Evolutionary conservation across 371 early-diverging fungal genomes (phyloP).

Genomic region (Rhizopus arrhizus): DNA sequence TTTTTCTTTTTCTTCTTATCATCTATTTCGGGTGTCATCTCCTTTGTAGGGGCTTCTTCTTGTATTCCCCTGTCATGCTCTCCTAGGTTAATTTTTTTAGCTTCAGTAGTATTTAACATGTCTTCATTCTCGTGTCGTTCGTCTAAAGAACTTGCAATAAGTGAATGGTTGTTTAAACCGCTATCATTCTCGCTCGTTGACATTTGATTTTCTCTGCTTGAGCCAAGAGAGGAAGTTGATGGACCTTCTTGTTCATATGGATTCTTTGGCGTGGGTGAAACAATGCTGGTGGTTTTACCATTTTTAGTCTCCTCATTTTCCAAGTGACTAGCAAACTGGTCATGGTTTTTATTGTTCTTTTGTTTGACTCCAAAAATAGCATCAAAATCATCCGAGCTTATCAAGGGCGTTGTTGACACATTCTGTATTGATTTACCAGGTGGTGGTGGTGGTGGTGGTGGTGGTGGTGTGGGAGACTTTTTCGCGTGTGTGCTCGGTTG

Average conservation of each 20-base stretch:
- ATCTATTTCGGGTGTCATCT: slow-evolving; percentile 6
- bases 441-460: slow-evolving; percentile 19
- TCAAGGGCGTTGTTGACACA: slow-evolving; percentile 2
- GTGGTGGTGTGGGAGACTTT: slow-evolving; percentile 22
- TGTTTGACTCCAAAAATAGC: slow-evolving; percentile 16
- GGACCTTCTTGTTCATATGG: neutral
- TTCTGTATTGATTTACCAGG: slow-evolving; percentile 1
- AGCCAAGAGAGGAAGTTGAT: no score
- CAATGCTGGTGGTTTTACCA: neutral
- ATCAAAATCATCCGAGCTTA: slow-evolving; percentile 13
- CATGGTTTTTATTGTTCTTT: neutral
- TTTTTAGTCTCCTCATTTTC: neutral
- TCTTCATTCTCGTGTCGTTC: neutral
- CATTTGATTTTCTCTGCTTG: neutral
- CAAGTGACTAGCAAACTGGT: neutral
- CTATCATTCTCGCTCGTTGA: neutral
- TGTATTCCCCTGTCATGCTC: slow-evolving; percentile 5
- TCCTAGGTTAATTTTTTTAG: slow-evolving; percentile 5
- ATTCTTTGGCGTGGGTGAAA: neutral
- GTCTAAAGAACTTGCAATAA: neutral
- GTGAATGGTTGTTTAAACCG: neutral
- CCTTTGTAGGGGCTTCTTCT: slow-evolving; percentile 13
- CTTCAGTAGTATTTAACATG: neutral
- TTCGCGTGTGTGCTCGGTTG: neutral
- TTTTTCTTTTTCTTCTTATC: slow-evolving; percentile 27